phyloP scores from a whole-genome alignment of 257 asterid species.

The Phtheirospermum japonicum region DNA sequence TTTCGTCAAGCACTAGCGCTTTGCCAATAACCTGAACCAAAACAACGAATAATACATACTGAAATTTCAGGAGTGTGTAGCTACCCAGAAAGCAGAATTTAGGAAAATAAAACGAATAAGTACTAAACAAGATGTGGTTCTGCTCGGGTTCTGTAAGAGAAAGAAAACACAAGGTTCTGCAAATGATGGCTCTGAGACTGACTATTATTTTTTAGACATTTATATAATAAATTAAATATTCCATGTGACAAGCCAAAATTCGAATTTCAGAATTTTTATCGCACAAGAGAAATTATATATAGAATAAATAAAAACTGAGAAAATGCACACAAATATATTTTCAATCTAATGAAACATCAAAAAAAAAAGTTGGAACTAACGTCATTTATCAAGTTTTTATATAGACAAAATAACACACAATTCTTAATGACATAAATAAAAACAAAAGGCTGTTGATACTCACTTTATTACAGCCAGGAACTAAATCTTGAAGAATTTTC shows the following conservation, averaged over 20 bases:
- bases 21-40: conserved; percentile 76
- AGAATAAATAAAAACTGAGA: background rate
- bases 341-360: conserved; percentile 18
- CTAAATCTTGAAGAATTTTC: conserved; percentile 65
- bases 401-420: background rate
- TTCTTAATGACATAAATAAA: background rate
- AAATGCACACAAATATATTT: background rate
- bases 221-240: too few relatives aligned
- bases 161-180: too few relatives aligned
- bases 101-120: too few relatives aligned
- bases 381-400: too few relatives aligned
- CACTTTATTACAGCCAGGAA: conserved; percentile 68
- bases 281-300: background rate
- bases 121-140: too few relatives aligned
- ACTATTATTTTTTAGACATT: too few relatives aligned
- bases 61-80: conserved; percentile 7
- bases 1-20: conserved; percentile 88
- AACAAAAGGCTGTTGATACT: conserved; percentile 28
- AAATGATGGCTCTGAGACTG: too few relatives aligned
- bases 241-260: conserved; percentile 9
- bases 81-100: too few relatives aligned
- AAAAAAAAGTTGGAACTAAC: too few relatives aligned
- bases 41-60: conserved; percentile 12
- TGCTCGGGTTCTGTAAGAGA: too few relatives aligned
- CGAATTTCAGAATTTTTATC: background rate